Percentiles rank a stretch among this genome's conserved stretches.
Evolutionary conservation across 352 stramenopile species (phyloP).

Genomic region (Phytophthora europaea): DNA sequence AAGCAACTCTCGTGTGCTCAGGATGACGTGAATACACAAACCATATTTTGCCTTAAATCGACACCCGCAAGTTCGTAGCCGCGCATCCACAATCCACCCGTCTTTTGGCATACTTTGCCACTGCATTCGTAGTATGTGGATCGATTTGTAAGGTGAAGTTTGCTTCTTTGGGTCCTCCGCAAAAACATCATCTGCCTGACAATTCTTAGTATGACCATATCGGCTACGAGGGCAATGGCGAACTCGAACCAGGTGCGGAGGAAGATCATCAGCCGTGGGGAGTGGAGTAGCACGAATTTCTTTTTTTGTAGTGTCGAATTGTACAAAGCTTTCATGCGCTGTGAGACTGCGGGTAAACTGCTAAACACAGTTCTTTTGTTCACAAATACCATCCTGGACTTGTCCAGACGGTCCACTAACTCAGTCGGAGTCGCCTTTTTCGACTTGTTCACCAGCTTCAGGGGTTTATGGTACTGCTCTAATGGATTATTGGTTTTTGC

Average conservation of each 20-base stretch:
- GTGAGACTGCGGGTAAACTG: not conserved
- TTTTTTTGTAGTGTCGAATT: not conserved
- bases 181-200: not conserved
- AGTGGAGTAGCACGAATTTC: not conserved
- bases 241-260: not conserved
- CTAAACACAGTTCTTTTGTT: not conserved
- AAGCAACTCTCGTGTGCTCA: not conserved
- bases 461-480: not conserved
- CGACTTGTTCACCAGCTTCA: not conserved
- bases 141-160: not conserved
- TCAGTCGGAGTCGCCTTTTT: not conserved
- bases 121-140: not conserved
- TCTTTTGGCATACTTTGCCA: not conserved
- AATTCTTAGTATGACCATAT: not conserved
- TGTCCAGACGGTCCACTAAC: not conserved
- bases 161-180: not conserved
- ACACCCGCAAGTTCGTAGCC: not conserved
- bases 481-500: not conserved
- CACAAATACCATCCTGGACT: not conserved
- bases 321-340: not conserved
- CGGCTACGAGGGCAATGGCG: not conserved
- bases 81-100: not conserved
- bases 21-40: not conserved
- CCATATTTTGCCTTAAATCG: not conserved
- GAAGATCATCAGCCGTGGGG: not conserved